Percentiles rank a stretch among this genome's conserved stretches.
phyloP scores from a whole-genome alignment of 2,329 filamentous ascomycete genomes.

The Myriangium duriaei region DNA sequence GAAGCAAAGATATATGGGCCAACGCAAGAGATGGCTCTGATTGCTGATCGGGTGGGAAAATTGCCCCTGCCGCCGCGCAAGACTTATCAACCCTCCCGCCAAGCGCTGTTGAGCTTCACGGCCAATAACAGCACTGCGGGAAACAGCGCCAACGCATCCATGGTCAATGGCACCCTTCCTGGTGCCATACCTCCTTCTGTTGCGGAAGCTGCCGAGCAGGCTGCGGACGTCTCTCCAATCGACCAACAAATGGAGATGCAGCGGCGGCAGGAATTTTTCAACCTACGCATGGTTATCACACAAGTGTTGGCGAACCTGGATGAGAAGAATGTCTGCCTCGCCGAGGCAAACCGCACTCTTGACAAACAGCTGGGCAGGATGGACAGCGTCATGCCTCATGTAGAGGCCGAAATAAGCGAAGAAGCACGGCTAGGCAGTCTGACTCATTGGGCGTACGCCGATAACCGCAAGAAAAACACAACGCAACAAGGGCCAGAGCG shows the following conservation, averaged over 20 bases:
- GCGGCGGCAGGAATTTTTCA: slow-evolving; percentile 62
- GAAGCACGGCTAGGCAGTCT: slow-evolving; percentile 86
- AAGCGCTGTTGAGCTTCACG: slow-evolving; percentile 24
- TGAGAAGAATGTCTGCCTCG: slow-evolving; percentile 94
- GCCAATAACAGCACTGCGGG: slow-evolving; percentile 26
- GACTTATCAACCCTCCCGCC: slow-evolving; percentile 13
- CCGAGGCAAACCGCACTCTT: slow-evolving; percentile 81
- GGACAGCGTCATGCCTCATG: slow-evolving; percentile 74
- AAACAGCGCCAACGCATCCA: slow-evolving; percentile 26
- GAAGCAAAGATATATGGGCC: slow-evolving; percentile 91
- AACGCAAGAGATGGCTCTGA: slow-evolving; percentile 66
- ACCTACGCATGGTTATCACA: slow-evolving; percentile 64
- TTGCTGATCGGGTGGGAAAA: slow-evolving; percentile 51
- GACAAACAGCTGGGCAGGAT: slow-evolving; percentile 73
- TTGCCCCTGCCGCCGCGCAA: slow-evolving; percentile 31
- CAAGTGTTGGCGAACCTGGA: slow-evolving; percentile 84
- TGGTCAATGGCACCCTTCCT: slow-evolving; percentile 23
- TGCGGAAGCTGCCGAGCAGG: slow-evolving; percentile 7
- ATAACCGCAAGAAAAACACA: slow-evolving; percentile 50
- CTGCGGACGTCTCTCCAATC: slow-evolving; percentile 10
- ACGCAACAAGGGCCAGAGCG: slow-evolving; percentile 52
- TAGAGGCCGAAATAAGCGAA: slow-evolving; percentile 83
- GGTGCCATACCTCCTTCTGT: slow-evolving; percentile 10
- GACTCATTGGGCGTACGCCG: slow-evolving; percentile 90
- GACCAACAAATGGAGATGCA: slow-evolving; percentile 42